phyloP scores from a whole-genome alignment of 2,329 filamentous ascomycete genomes.

The Cadophora gregata region DNA sequence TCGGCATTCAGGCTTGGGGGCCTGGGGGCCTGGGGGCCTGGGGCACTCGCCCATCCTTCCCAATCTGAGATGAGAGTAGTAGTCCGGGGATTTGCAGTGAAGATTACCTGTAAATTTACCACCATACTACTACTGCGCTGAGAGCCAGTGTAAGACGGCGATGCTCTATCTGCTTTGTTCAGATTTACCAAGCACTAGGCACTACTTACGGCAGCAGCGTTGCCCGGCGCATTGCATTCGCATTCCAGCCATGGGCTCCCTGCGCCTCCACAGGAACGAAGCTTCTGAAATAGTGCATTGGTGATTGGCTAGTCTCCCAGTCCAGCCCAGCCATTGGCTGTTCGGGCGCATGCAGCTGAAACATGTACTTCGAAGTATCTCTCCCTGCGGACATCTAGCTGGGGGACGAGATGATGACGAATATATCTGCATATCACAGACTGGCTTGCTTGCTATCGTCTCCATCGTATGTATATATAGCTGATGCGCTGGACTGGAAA shows the following conservation, averaged over 20 bases:
- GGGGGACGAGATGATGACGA: background rate
- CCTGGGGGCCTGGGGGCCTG: background rate
- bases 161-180: background rate
- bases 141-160: too few relatives aligned
- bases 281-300: background rate
- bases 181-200: background rate
- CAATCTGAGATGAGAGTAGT: background rate
- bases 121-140: too few relatives aligned
- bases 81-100: background rate
- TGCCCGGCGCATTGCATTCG: background rate
- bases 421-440: background rate
- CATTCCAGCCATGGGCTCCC: background rate
- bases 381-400: background rate
- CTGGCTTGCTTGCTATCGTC: background rate
- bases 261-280: slow-evolving; percentile 18
- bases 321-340: background rate
- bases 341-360: background rate
- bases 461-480: background rate
- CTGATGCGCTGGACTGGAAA: background rate
- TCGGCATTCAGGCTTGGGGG: background rate
- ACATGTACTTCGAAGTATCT: background rate
- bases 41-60: background rate
- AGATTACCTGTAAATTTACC: too few relatives aligned
- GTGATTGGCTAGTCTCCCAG: slow-evolving; percentile 3
- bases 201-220: background rate